Base-by-base conservation (phyloP, 2,329 filamentous ascomycete genomes). In the Didymella lethalis region DNA sequence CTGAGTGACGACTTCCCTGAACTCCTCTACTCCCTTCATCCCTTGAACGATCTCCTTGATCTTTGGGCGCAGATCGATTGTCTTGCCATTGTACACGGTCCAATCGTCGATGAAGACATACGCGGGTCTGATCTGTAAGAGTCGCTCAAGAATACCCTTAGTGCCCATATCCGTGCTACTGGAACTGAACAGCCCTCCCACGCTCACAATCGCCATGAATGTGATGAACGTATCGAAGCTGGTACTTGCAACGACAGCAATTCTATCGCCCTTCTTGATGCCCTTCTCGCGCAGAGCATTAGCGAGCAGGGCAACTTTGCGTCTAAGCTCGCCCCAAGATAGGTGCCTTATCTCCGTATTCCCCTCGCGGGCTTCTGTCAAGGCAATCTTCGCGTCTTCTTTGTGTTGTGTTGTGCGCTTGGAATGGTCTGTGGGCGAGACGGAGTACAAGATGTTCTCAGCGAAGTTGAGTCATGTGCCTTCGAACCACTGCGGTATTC, bases 51-150 rank as follows among this genome's bases (percentile, higher is more conserved):
- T 83, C 36, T 88, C 85, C 26, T 76, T 75, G 78, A 96, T 94
- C 79, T 95, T 95, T 0, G 81, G 76, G 4, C 89, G 81, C 38
- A 96, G 79, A 68, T 95, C 90, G 25, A 90, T 81, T 0, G 81
- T 85, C 75, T 90, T 91, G 45, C 90, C 90, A 65, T 94, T 94
- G 67, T 96, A 96, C 2, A 94, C 78, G 0, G 91, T 85, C 36
- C 83, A 87, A 67, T 95, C 92, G 67, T 96, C 92, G 70, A 94
- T 88, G 72, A 96, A 95, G n/a, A 96, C 82, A 72, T 86, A 91
- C 75, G 86, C 88, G 4, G 92, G 92, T 64, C 88, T 83, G 59
- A 95, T 87, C 79, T 95, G 91, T 48, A 88, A 78, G 26, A 91
- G 81, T 32, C 92, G 82, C 75, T 95, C 90, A 66, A 96, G 68